These are phyloP conservation scores for Yamadazyma tumulicola DNA, from an alignment of 805 yeast genomes.

Conservation along the genomic window DNA sequence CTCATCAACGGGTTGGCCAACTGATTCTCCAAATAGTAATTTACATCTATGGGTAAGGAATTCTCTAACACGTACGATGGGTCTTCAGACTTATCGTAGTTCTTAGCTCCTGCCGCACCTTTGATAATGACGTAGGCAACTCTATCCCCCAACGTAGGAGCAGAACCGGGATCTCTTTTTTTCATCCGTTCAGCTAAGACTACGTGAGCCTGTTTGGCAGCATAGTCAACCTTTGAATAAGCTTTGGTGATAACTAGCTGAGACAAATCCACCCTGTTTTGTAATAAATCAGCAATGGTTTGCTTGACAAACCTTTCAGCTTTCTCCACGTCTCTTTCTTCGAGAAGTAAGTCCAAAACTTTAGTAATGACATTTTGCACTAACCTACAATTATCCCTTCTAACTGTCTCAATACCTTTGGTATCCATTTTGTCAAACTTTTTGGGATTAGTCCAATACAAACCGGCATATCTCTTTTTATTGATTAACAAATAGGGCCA, in stretches of 20 bases:
- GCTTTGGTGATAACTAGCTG: slow-evolving; percentile 93
- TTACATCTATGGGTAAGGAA: slow-evolving; percentile 90
- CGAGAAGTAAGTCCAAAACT: slow-evolving; percentile 78
- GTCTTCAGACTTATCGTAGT: slow-evolving; percentile 95
- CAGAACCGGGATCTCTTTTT: slow-evolving; percentile 95
- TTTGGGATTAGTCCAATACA: slow-evolving; percentile 92
- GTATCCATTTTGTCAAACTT: slow-evolving; percentile 96
- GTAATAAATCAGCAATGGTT: slow-evolving; percentile 85
- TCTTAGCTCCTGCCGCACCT: slow-evolving; percentile 70
- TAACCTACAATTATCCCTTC: slow-evolving; percentile 94
- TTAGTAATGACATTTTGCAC: slow-evolving; percentile 94
- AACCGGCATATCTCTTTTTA: slow-evolving; percentile 95
- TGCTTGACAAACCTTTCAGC: slow-evolving; percentile 84
- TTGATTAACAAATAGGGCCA: slow-evolving; percentile 91
- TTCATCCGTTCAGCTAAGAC: slow-evolving; percentile 95
- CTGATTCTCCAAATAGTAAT: slow-evolving; percentile 90
- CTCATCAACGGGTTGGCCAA: slow-evolving; percentile 88
- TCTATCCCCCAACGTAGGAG: slow-evolving; percentile 95
- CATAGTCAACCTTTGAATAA: slow-evolving; percentile 81
- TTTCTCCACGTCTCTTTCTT: slow-evolving; percentile 79
- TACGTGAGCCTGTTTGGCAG: slow-evolving; percentile 96
- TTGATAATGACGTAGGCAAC: slow-evolving; percentile 91
- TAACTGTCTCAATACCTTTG: slow-evolving; percentile 96
- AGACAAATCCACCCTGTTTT: slow-evolving; percentile 88
- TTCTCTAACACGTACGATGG: slow-evolving; percentile 91